phyloP scores from a whole-genome alignment of 805 yeast species.

The Teunomyces lycoperdinae region DNA sequence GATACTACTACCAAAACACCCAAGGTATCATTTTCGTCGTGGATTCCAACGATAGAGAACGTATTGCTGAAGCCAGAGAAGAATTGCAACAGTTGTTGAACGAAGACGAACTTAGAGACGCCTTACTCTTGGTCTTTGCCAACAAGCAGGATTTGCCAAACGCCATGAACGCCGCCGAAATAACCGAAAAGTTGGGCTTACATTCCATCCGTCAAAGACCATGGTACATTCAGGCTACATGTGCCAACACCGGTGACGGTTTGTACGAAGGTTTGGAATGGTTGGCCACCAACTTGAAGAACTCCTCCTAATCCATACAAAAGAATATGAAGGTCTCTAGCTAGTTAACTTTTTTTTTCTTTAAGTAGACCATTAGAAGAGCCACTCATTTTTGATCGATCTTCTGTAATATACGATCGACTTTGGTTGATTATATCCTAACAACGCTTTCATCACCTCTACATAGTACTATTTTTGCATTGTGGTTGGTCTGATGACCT shows the following conservation, averaged over 20 bases:
- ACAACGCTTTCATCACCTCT: no score
- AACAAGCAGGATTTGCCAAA: slow-evolving; percentile 45
- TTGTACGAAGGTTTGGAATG: slow-evolving; percentile 39
- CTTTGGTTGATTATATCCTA: background rate
- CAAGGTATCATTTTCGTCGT: slow-evolving; percentile 43
- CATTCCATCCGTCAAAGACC: slow-evolving; percentile 96
- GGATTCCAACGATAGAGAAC: slow-evolving; percentile 43
- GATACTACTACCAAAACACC: slow-evolving; percentile 44
- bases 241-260: slow-evolving; percentile 84
- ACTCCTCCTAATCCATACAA: slow-evolving; percentile 12
- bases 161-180: slow-evolving; percentile 45
- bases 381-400: background rate
- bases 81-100: slow-evolving; percentile 44
- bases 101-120: slow-evolving; percentile 43
- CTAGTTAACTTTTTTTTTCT: slow-evolving; percentile 5
- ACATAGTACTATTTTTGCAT: no score
- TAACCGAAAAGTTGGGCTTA: slow-evolving; percentile 43
- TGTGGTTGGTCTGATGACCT: no score
- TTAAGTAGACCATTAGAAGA: slow-evolving; percentile 3
- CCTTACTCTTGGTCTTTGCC: slow-evolving; percentile 39
- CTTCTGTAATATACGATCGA: slow-evolving; percentile 3
- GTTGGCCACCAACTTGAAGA: slow-evolving; percentile 35
- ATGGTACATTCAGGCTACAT: slow-evolving; percentile 98
- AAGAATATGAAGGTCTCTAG: slow-evolving; percentile 4
- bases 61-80: slow-evolving; percentile 42